Evolutionary conservation across 2,329 filamentous ascomycete genomes (phyloP).

Genomic region (Fusarium humuli): DNA sequence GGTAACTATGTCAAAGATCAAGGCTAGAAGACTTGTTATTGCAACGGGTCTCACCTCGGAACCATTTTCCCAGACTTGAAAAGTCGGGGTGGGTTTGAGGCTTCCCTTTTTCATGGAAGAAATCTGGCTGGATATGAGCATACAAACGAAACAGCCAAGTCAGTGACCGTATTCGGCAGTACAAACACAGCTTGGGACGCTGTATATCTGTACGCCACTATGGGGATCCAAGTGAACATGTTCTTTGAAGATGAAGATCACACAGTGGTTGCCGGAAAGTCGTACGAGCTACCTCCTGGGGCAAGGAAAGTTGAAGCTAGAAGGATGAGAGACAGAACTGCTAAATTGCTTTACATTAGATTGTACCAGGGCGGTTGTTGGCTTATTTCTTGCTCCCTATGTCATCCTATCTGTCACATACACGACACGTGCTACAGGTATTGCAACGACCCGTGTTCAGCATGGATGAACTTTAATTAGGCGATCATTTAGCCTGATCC

Average conservation of each 20-base stretch:
- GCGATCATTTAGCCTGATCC: background rate
- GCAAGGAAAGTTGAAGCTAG: background rate
- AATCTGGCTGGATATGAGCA: conserved; percentile 57
- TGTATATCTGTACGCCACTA: conserved; percentile 69
- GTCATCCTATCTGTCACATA: background rate
- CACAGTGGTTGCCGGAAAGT: background rate
- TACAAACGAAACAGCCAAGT: conserved; percentile 56
- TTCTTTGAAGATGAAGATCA: background rate
- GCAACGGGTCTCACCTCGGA: conserved; percentile 52
- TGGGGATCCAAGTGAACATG: conserved; percentile 65
- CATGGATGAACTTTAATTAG: background rate
- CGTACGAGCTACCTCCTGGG: background rate
- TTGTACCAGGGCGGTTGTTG: background rate
- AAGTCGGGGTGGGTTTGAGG: conserved; percentile 59
- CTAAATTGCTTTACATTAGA: background rate
- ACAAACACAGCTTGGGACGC: conserved; percentile 75
- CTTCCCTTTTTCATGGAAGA: conserved; percentile 62
- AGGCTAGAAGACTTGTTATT: conserved; percentile 55
- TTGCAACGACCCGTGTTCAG: background rate
- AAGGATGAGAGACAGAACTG: background rate
- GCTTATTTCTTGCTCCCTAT: background rate
- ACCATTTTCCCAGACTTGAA: conserved; percentile 58
- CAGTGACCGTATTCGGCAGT: conserved; percentile 68
- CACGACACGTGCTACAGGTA: background rate
- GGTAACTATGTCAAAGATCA: conserved; percentile 46